phyloP scores from a whole-genome alignment of 176 grass and related monocot genomes.

The Oryza longistaminata region DNA sequence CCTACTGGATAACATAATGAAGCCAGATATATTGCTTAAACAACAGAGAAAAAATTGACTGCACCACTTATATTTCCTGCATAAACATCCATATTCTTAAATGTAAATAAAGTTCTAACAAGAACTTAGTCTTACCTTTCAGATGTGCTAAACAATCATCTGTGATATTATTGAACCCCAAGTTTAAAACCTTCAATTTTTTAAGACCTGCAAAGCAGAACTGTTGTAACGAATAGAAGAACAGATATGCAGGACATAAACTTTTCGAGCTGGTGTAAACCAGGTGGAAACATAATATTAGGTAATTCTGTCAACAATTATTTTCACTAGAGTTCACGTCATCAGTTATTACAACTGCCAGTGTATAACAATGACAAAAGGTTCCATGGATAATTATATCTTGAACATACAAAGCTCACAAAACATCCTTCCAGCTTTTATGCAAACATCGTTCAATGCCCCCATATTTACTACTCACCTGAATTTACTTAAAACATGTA shows the following conservation, averaged over 20 bases:
- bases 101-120: neutral
- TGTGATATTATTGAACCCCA: constrained; percentile 86
- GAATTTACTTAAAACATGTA: neutral
- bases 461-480: neutral
- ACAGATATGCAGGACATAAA: neutral
- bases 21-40: neutral
- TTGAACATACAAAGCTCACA: constrained; percentile 1
- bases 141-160: constrained; percentile 83
- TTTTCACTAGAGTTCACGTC: neutral
- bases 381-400: neutral
- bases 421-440: constrained; percentile 25
- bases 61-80: neutral
- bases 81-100: constrained; percentile 7
- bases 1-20: constrained; percentile 2
- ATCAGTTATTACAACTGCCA: neutral
- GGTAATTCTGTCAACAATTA: neutral
- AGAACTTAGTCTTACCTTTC: constrained; percentile 47
- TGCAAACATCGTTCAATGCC: neutral
- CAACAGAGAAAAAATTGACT: neutral
- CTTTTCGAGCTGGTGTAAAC: neutral
- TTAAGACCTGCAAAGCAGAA: constrained; percentile 49
- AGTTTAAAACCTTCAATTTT: constrained; percentile 65
- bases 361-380: neutral
- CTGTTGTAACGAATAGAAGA: constrained; percentile 7
- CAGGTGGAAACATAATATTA: neutral